Evolutionary conservation across 306 rosid species (phyloP).

Genomic region (Ormosia semicastrata): DNA sequence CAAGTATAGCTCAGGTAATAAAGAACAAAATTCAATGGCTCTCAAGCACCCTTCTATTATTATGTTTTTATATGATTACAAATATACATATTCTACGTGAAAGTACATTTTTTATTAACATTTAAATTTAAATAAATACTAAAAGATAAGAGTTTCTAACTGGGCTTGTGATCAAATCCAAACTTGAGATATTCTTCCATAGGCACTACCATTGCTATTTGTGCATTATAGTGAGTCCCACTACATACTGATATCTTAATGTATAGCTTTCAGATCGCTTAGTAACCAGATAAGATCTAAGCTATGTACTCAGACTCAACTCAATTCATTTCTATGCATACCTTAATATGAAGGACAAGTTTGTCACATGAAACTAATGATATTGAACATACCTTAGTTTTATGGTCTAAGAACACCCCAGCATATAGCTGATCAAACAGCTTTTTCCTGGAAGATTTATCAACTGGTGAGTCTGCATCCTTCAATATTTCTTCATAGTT

Average conservation of each 20-base stretch:
- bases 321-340: background rate
- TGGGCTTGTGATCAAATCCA: too few relatives aligned
- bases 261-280: background rate
- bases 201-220: background rate
- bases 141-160: too few relatives aligned
- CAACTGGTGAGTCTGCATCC: constrained; percentile 31
- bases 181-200: too few relatives aligned
- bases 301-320: background rate
- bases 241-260: background rate
- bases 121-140: too few relatives aligned
- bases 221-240: background rate
- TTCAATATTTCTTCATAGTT: constrained; percentile 30
- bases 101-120: too few relatives aligned
- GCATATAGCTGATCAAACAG: constrained; percentile 24
- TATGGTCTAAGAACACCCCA: constrained; percentile 34
- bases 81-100: too few relatives aligned
- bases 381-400: constrained; percentile 35
- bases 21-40: background rate
- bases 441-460: constrained; percentile 27
- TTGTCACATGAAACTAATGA: background rate
- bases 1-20: background rate
- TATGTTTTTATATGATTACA: too few relatives aligned
- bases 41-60: too few relatives aligned
- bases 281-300: background rate
- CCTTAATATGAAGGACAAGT: background rate